A percentile compares a stretch with the other conserved stretches of the same genome.
Evolutionary conservation across 192 early-diverging fungal species (phyloP).

Genomic region (Coemansia sp.): DNA sequence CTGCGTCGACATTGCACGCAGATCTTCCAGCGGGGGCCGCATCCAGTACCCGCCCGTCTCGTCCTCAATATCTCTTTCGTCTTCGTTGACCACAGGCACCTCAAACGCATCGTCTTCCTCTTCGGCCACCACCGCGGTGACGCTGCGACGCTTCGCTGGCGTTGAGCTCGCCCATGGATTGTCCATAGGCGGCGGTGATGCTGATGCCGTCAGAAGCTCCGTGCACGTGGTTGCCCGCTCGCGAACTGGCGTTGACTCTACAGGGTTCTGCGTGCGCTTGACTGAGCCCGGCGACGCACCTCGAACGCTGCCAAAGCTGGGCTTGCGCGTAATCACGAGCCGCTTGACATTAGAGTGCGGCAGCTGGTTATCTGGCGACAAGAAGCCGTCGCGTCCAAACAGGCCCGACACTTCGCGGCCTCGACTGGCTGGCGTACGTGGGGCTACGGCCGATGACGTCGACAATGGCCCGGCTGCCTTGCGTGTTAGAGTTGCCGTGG

Average conservation of each 20-base stretch:
- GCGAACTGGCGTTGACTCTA: constrained; percentile 10
- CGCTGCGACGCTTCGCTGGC: background rate
- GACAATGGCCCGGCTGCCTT: constrained; percentile 34
- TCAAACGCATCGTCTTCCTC: constrained; percentile 10
- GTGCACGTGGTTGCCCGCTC: constrained; percentile 4
- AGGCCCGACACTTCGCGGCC: constrained; percentile 4
- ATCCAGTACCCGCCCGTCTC: constrained; percentile 69
- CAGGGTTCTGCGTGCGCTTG: background rate
- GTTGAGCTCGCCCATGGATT: constrained; percentile 13
- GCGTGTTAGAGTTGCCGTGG: constrained; percentile 10
- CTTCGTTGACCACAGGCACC: constrained; percentile 2
- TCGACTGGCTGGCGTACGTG: constrained; percentile 3
- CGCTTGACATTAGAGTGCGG: constrained; percentile 74
- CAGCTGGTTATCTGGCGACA: constrained; percentile 66
- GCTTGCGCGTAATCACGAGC: constrained; percentile 59
- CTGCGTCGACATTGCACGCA: constrained; percentile 65
- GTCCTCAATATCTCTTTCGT: constrained; percentile 10
- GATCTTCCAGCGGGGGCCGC: constrained; percentile 68
- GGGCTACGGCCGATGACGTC: constrained; percentile 23
- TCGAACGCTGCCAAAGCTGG: constrained; percentile 20
- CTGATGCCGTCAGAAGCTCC: background rate
- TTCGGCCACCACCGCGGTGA: background rate
- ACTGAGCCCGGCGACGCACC: background rate
- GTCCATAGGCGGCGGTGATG: constrained; percentile 16
- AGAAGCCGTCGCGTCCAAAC: constrained; percentile 57